Evolutionary conservation across 2,329 filamentous ascomycete genomes (phyloP), one percentile per base, ranked within the genome.

Genomic region (Hymenoscyphus infarciens): DNA sequence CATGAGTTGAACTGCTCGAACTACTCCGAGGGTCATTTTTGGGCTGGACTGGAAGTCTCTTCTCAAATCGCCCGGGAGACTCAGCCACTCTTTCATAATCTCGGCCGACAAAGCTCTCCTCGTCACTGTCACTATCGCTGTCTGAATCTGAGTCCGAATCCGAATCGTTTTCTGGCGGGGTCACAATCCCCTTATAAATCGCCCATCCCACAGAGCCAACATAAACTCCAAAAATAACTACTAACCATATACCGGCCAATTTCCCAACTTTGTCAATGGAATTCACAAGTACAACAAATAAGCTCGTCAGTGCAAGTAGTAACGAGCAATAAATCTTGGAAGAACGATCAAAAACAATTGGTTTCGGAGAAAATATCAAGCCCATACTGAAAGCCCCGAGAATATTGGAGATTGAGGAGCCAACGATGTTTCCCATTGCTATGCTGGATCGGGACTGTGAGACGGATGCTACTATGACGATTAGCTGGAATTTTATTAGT

Each of bases 301-400:
- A 59, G 33, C 72, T 62, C 22, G 72, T 69, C n/a, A 74, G 74
- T 52, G 73, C 68, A 33, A 74, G 70, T 11, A 79, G 70, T 10
- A 81, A 61, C 1, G 72, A 68, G 1, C 79, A 77, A 65, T 83
- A 83, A 13, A 81, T 73, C 63, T 77, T 79, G 1, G 80, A 75
- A 63, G 79, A 82, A n/a, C 69, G 66, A 64, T 83, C 82, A 63
- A 83, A 83, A 0, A 63, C 56, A 11, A 76, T 69, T 1, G 66
- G 66, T 6, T 67, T 63, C 7, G 72, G 69, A 62, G 77, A 73
- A 66, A 77, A 81, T 3, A 83, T 68, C 1, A 84, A 74, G 5
- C 81, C 82, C 1, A 84, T 73, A 1, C 81, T 81, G 67, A 84
- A 84, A 13, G 82, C 82, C 16, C 82, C 82, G 1, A 83, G 75